phyloP scores from a whole-genome alignment of 192 early-diverging fungal genomes.

The Entrophospora sp. region DNA sequence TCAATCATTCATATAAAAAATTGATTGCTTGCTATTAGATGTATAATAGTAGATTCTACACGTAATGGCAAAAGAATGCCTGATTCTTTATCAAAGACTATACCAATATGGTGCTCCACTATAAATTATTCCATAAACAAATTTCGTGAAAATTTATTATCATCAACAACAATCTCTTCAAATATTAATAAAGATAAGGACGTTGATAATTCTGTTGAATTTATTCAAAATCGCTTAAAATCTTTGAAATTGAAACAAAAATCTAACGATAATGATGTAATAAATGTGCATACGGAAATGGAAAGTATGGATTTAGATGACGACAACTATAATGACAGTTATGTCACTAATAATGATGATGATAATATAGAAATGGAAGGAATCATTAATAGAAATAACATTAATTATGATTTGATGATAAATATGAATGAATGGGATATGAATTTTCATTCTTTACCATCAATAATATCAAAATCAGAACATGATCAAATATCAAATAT shows the following conservation, averaged over 20 bases:
- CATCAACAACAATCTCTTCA: background rate
- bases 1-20: background rate
- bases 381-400: no score
- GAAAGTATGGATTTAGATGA: no score
- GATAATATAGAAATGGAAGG: no score
- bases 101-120: slow-evolving; percentile 83
- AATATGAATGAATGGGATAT: slow-evolving; percentile 46
- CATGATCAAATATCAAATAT: slow-evolving; percentile 51
- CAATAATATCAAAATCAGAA: slow-evolving; percentile 60
- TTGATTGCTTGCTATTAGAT: slow-evolving; percentile 33
- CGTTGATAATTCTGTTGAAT: no score
- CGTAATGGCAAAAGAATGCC: slow-evolving; percentile 76
- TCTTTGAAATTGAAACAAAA: no score
- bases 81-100: slow-evolving; percentile 75
- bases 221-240: no score
- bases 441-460: slow-evolving; percentile 53
- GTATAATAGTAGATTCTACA: slow-evolving; percentile 84
- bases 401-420: no score
- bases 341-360: background rate
- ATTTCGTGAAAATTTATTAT: slow-evolving; percentile 19
- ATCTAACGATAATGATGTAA: no score
- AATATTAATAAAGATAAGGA: background rate
- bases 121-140: slow-evolving; percentile 50
- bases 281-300: no score
- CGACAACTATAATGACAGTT: background rate